Evolutionary conservation across 306 rosid species (phyloP), one percentile per base, ranked within the genome.

Genomic region (Quillaja saponaria): DNA sequence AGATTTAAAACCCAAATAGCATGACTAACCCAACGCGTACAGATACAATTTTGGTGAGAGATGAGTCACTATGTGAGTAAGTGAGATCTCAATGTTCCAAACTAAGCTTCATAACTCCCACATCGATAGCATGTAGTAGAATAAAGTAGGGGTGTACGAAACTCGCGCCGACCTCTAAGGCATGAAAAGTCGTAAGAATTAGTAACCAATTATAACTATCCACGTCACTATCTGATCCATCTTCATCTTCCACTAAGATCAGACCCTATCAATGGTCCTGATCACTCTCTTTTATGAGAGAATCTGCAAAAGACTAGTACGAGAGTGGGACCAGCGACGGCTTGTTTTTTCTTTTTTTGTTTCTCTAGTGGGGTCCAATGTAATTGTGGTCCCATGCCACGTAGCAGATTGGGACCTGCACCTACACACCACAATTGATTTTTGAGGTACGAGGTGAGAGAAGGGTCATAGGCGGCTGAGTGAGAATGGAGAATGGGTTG

Each of bases 1-100:
- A 55, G 69, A 67, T 63, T 55, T 35, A 17, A 19, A 58, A 67
- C 57, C 72, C 68, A 45, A 71, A 77, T 45, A 58, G 76, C 78
- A 67, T 84, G 87, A 87, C 51, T 68, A 69, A 76, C 68, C 66
- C 46, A 54, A 73, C 61, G 68, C 55, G 77, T 72, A 61, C 61
- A 66, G 25, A 34, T 46, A n/a, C 21, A 40, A 70, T 37, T 38
- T 25, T 60, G 15, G 25, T 38, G 35, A 6, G 53, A 56, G 50
- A 44, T 53, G 6, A 37, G 7, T 37, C 40, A 5, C 40, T 37
- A 37, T 37, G 40, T 6, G 40, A 6, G 10, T 6, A 5, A 37
- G 40, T 37, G 40, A 37, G 44, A 39, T 39, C 44, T 12, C 44
- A 39, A 25, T 25, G 31, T 4, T 4, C 31, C 31, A 25, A 25